Evolutionary conservation across 2,329 filamentous ascomycete species (phyloP).

Genomic region (Neofusicoccum ribis): DNA sequence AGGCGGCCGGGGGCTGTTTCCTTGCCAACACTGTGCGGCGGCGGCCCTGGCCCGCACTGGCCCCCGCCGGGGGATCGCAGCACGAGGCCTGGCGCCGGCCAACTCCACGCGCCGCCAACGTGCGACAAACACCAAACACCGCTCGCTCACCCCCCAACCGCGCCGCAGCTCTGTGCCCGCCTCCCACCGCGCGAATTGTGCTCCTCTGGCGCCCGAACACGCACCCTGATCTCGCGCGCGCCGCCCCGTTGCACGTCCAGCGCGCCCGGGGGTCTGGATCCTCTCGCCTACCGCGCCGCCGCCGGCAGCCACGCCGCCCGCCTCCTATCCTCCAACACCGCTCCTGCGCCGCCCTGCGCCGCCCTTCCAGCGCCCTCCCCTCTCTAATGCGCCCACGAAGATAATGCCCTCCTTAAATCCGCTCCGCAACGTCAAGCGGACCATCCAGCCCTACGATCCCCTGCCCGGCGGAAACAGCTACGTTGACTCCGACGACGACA

Average conservation of each 20-base stretch:
- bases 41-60: neutral
- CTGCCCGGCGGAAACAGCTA: conserved; percentile 24
- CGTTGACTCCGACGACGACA: conserved; percentile 32
- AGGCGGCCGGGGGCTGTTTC: neutral
- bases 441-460: conserved; percentile 34
- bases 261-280: neutral
- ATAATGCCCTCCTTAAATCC: conserved; percentile 40
- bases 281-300: conserved; percentile 8
- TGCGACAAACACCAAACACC: conserved; percentile 9
- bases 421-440: conserved; percentile 39
- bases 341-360: neutral
- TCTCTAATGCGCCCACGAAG: conserved; percentile 5
- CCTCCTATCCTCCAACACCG: conserved; percentile 10
- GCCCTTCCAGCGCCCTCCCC: neutral
- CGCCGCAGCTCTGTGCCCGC: neutral
- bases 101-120: neutral
- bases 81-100: neutral
- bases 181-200: neutral
- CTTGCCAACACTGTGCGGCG: neutral
- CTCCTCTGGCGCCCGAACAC: too few species aligned
- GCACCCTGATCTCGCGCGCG: neutral
- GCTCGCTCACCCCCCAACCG: neutral
- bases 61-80: conserved; percentile 1
- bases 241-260: neutral
- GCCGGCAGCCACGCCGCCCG: conserved; percentile 6